Conservation (phyloP, 2,329 filamentous ascomycete species). For the Tolypocladium paradoxum region DNA sequence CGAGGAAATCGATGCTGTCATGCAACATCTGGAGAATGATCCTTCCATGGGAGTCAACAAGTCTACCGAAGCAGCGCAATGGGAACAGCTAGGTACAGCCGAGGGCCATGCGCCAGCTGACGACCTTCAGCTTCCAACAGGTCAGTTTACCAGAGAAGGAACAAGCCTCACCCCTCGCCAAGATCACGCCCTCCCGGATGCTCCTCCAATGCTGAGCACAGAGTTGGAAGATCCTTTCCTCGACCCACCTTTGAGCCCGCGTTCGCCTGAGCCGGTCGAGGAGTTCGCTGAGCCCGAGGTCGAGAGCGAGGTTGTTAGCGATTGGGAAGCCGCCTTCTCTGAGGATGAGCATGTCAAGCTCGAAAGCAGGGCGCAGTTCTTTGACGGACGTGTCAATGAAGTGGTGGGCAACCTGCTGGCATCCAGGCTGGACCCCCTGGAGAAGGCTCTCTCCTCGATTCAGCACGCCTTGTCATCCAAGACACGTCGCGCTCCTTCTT, state of each 20-base stretch:
- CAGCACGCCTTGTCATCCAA: constrained; percentile 56
- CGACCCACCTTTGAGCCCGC: constrained; percentile 37
- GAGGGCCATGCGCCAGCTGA: constrained; percentile 37
- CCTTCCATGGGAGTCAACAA: constrained; percentile 67
- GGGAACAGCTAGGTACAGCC: constrained; percentile 19
- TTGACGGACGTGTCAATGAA: constrained; percentile 81
- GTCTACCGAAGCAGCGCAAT: constrained; percentile 33
- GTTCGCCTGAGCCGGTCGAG: constrained; percentile 39
- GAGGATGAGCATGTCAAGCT: constrained; percentile 78
- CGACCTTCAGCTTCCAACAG: constrained; percentile 36
- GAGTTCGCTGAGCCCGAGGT: constrained; percentile 35
- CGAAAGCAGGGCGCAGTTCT: constrained; percentile 72
- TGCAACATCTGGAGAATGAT: constrained; percentile 69
- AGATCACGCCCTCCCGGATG: constrained; percentile 33
- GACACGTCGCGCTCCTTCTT: constrained; percentile 42
- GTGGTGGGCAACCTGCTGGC: constrained; percentile 71
- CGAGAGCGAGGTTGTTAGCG: constrained; percentile 54
- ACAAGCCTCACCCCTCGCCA: constrained; percentile 62
- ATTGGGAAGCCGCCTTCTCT: constrained; percentile 84
- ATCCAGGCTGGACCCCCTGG: constrained; percentile 67
- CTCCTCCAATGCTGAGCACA: constrained; percentile 34
- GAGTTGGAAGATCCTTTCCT: constrained; percentile 54
- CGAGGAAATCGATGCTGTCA: constrained; percentile 85
- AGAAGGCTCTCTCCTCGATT: constrained; percentile 67
- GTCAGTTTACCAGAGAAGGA: constrained; percentile 53